These are phyloP conservation scores for Fraxinus quadrangulata DNA, from an alignment of 257 asterid species.

Conservation along the genomic window DNA sequence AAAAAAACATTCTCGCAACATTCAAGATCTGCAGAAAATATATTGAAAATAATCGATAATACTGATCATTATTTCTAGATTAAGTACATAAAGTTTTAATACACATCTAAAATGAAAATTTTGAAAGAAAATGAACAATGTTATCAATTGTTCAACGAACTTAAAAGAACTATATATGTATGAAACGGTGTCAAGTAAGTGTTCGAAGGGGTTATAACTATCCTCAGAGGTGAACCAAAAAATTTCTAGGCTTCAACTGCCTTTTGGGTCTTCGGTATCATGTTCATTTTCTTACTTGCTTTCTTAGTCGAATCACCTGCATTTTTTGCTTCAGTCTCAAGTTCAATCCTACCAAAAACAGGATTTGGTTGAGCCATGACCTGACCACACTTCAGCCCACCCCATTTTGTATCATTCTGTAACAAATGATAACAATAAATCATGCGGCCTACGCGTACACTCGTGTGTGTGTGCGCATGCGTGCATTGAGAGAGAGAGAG, in stretches of 20 bases:
- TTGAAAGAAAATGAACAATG: not conserved
- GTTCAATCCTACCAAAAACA: conserved; percentile 78
- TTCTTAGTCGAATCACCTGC: conserved; percentile 48
- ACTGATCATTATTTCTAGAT: not conserved
- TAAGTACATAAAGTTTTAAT: not conserved
- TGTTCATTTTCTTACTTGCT: conserved; percentile 45
- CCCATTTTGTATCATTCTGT: conserved; percentile 89
- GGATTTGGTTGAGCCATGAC: conserved; percentile 73
- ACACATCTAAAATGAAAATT: not conserved
- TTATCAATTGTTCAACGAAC: not conserved
- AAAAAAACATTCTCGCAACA: not conserved
- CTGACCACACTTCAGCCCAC: conserved; percentile 80
- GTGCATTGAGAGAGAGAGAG: conserved; percentile 29
- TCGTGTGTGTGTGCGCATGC: not conserved
- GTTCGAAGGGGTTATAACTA: not conserved
- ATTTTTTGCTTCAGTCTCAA: conserved; percentile 37
- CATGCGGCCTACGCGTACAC: conserved; percentile 9
- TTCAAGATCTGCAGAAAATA: not conserved
- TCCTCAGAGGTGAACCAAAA: not conserved
- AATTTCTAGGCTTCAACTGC: conserved; percentile 56
- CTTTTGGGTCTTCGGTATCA: conserved; percentile 40
- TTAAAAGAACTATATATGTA: not conserved
- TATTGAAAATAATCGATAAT: not conserved
- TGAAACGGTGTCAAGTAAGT: too few relatives aligned
- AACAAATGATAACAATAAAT: conserved; percentile 20